These are phyloP conservation scores for Westerdykella aurantiaca DNA, from an alignment of 2,329 filamentous ascomycete species.

Conservation along the genomic window DNA sequence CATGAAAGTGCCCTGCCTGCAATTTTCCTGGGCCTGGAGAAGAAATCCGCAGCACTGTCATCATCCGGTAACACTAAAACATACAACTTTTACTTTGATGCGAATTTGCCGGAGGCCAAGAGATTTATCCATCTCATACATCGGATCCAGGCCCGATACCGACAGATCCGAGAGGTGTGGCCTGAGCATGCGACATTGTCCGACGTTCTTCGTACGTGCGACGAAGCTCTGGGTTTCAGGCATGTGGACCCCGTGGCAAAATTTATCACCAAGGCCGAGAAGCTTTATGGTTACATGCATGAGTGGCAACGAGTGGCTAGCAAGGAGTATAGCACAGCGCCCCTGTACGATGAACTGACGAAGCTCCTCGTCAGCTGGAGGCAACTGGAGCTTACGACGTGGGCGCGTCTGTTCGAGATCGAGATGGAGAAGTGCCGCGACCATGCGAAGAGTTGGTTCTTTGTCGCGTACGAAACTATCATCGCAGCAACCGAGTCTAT, in stretches of 20 bases:
- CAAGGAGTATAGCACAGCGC: conserved; percentile 63
- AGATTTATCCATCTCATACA: conserved; percentile 65
- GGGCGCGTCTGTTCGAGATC: conserved; percentile 81
- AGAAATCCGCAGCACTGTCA: conserved; percentile 46
- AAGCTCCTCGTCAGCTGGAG: conserved; percentile 82
- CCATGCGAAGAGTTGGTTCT: conserved; percentile 89
- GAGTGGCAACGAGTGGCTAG: conserved; percentile 96
- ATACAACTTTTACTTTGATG: conserved; percentile 87
- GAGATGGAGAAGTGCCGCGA: conserved; percentile 71
- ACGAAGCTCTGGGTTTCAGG: conserved; percentile 66
- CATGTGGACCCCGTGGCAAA: conserved; percentile 81
- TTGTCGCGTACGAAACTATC: conserved; percentile 86
- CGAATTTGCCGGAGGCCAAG: conserved; percentile 69
- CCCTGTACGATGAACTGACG: conserved; percentile 72
- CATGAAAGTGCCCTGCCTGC: conserved; percentile 57
- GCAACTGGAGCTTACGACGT: conserved; percentile 83
- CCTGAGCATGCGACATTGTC: conserved; percentile 71
- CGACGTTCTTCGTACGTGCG: conserved; percentile 71
- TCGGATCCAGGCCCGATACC: conserved; percentile 66
- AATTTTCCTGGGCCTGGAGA: conserved; percentile 59
- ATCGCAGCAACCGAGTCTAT: conserved; percentile 69
- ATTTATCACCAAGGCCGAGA: conserved; percentile 79
- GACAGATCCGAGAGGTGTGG: conserved; percentile 58
- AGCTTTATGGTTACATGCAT: conserved; percentile 75
- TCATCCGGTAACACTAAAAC: conserved; percentile 25